A percentile compares a stretch with the other conserved stretches of the same genome.
These are phyloP conservation scores for Cenococcum geophilum DNA, from an alignment of 495 filamentous ascomycete genomes.

Conservation along the genomic window DNA sequence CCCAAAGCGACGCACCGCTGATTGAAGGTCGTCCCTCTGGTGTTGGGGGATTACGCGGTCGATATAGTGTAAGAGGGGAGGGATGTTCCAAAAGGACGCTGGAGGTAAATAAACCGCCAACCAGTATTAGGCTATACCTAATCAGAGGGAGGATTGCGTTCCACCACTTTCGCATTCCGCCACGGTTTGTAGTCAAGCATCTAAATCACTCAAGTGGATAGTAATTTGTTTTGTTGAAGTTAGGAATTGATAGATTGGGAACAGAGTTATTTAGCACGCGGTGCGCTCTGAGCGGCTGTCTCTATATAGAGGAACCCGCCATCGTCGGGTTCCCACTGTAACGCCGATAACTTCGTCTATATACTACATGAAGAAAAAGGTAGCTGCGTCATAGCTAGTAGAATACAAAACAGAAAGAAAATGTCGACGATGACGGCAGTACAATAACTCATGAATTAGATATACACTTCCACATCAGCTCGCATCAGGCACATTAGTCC, in stretches of 20 bases:
- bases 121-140: slow-evolving; percentile 28
- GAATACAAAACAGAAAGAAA: slow-evolving; percentile 12
- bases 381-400: not conserved
- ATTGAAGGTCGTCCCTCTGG: slow-evolving; percentile 12
- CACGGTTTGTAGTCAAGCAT: not conserved
- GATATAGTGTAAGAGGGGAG: slow-evolving; percentile 22
- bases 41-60: slow-evolving; percentile 11
- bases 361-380: slow-evolving; percentile 3
- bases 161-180: slow-evolving; percentile 23
- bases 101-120: slow-evolving; percentile 23
- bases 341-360: not conserved
- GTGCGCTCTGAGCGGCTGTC: not conserved
- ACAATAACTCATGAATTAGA: slow-evolving; percentile 15
- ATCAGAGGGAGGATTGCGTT: slow-evolving; percentile 9
- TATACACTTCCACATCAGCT: slow-evolving; percentile 9
- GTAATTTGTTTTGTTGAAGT: not conserved
- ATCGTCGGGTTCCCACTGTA: not conserved
- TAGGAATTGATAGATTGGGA: not conserved
- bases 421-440: slow-evolving; percentile 13
- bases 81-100: slow-evolving; percentile 13
- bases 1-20: slow-evolving; percentile 17
- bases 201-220: not conserved
- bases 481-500: slow-evolving; percentile 9
- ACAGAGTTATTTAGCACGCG: not conserved
- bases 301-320: not conserved